Evolutionary conservation across 202 grass and related monocot genomes (phyloP).

Genomic region (Carex sylvatica): DNA sequence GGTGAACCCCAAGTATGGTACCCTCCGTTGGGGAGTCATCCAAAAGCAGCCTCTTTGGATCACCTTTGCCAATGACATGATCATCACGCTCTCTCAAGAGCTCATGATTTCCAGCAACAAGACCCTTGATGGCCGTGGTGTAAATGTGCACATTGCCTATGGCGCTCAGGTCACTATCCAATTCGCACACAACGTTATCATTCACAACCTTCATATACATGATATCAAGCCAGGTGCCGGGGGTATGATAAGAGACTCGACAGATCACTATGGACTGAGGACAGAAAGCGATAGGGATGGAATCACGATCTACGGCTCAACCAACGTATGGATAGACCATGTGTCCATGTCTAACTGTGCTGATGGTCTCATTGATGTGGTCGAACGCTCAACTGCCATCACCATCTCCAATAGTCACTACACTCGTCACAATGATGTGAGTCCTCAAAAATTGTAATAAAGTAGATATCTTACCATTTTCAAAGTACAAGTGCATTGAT

Average conservation of each 20-base stretch:
- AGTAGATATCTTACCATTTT: neutral
- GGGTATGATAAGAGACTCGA: constrained; percentile 42
- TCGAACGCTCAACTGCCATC: constrained; percentile 53
- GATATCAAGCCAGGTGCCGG: constrained; percentile 36
- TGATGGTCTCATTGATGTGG: constrained; percentile 65
- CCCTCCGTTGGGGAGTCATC: constrained; percentile 58
- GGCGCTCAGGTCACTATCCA: constrained; percentile 59
- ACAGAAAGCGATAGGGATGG: constrained; percentile 65
- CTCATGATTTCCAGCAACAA: constrained; percentile 67
- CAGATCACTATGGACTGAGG: constrained; percentile 31
- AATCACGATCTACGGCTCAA: constrained; percentile 53
- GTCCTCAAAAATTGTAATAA: neutral
- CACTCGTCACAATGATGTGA: constrained; percentile 67
- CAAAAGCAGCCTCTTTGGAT: constrained; percentile 70
- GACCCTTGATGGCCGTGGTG: constrained; percentile 76
- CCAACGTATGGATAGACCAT: constrained; percentile 69
- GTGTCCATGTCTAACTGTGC: constrained; percentile 60
- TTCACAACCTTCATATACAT: constrained; percentile 57
- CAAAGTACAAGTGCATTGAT: neutral
- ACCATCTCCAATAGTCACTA: constrained; percentile 83
- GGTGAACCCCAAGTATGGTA: constrained; percentile 45
- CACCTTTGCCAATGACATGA: constrained; percentile 58
- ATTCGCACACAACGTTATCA: constrained; percentile 55
- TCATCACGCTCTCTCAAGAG: constrained; percentile 66
- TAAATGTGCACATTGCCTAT: constrained; percentile 54